phyloP scores from a whole-genome alignment of 768 basidiomycete species.

The Lentinula detonsa region DNA sequence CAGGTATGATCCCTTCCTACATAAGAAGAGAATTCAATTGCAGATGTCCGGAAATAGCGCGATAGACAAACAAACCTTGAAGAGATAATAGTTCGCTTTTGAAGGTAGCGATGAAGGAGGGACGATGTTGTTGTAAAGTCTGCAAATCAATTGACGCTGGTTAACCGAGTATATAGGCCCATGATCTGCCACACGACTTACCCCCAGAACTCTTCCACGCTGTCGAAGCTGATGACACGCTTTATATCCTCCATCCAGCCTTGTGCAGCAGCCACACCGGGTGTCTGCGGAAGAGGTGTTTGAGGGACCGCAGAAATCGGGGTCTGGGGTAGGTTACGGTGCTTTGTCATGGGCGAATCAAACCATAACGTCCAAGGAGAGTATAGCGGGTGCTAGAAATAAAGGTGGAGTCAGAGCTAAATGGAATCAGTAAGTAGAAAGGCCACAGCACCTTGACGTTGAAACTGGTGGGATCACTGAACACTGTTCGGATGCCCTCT shows the following conservation, averaged over 20 bases:
- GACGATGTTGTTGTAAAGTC: constrained; percentile 95
- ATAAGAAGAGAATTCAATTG: neutral
- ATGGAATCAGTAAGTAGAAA: neutral
- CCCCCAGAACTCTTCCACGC: constrained; percentile 99
- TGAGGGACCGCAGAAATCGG: constrained; percentile 73
- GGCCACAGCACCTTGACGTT: constrained; percentile 78
- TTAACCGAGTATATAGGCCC: neutral
- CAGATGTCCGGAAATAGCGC: neutral
- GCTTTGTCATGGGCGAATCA: constrained; percentile 90
- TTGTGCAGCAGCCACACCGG: constrained; percentile 65
- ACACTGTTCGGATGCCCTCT: constrained; percentile 84
- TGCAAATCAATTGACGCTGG: constrained; percentile 19
- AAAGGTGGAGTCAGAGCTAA: neutral
- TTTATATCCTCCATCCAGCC: constrained; percentile 99
- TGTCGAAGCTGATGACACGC: constrained; percentile 91
- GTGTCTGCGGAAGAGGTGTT: constrained; percentile 62
- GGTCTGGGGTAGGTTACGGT: constrained; percentile 82
- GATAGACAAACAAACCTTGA: constrained; percentile 59
- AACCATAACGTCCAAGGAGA: constrained; percentile 98
- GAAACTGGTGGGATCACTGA: constrained; percentile 88
- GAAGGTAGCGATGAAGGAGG: constrained; percentile 88
- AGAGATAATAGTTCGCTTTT: constrained; percentile 99
- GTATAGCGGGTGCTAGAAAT: constrained; percentile 79
- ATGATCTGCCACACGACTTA: constrained; percentile 28
- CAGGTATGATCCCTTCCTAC: constrained; percentile 92